Evolutionary conservation across 345 rosid species (phyloP).

Genomic region (Boechera stricta): DNA sequence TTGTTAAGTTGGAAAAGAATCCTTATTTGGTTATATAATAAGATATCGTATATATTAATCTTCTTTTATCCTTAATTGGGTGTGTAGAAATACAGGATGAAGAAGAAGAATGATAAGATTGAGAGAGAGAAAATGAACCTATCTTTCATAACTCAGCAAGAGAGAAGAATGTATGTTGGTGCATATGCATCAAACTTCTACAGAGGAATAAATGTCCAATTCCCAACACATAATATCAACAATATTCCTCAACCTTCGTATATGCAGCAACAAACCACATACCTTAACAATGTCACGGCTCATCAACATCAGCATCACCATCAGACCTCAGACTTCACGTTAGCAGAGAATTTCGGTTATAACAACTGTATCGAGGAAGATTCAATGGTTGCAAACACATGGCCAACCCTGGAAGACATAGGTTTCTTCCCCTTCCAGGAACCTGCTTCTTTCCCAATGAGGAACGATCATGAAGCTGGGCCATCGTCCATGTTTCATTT

Average conservation of each 20-base stretch:
- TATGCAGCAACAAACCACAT: background rate
- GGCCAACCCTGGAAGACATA: too few relatives aligned
- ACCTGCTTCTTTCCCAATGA: background rate
- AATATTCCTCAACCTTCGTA: slow-evolving; percentile 18
- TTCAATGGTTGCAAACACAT: background rate
- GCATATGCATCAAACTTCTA: background rate
- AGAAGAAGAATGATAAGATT: background rate
- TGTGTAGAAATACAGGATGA: slow-evolving; percentile 26
- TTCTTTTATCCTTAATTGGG: background rate
- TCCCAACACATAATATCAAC: slow-evolving; percentile 16
- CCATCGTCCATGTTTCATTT: background rate
- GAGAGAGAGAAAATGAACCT: background rate
- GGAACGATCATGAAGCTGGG: background rate
- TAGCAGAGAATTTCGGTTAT: background rate
- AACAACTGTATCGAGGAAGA: background rate
- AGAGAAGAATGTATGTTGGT: background rate
- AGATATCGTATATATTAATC: background rate
- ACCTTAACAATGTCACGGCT: background rate
- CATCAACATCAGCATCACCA: background rate
- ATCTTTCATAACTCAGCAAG: background rate
- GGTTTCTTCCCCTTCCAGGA: background rate
- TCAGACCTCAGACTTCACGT: background rate
- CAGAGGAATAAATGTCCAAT: background rate
- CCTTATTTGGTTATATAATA: background rate
- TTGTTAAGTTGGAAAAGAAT: background rate